Evolutionary conservation across 495 filamentous ascomycete genomes (phyloP).

Genomic region (Penicillium odoratum): DNA sequence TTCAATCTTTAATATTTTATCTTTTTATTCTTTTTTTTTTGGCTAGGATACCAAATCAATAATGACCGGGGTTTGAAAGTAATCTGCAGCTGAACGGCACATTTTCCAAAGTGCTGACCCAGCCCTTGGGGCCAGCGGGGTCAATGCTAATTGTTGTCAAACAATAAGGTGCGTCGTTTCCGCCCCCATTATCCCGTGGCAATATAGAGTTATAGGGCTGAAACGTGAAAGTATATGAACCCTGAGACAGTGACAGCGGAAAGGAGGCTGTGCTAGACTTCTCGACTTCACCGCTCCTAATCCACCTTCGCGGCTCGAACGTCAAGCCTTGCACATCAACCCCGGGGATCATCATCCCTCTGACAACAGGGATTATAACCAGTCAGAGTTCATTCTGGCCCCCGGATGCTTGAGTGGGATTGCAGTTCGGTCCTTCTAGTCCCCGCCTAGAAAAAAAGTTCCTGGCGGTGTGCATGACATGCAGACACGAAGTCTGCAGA

Average conservation of each 20-base stretch:
- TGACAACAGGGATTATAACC: conserved; percentile 21
- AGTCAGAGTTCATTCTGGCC: conserved; percentile 13
- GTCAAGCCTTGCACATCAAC: conserved; percentile 22
- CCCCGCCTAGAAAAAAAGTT: conserved; percentile 35
- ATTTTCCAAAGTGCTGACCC: conserved; percentile 23
- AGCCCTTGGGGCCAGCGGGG: background rate
- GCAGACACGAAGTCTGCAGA: conserved; percentile 7
- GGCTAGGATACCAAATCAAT: background rate
- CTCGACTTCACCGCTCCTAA: conserved; percentile 27
- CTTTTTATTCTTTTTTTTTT: conserved; percentile 8
- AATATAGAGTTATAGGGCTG: background rate
- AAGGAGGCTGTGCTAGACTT: background rate
- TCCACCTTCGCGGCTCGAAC: conserved; percentile 23
- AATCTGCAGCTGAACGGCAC: conserved; percentile 19
- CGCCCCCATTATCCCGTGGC: background rate
- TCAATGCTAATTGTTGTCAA: background rate
- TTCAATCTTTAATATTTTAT: background rate
- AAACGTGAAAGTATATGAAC: background rate
- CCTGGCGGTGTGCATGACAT: conserved; percentile 31
- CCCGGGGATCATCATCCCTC: conserved; percentile 13
- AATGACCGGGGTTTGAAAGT: background rate
- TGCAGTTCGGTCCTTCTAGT: conserved; percentile 29
- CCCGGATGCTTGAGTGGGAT: conserved; percentile 30
- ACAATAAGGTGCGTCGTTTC: background rate
- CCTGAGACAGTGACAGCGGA: conserved; percentile 1